Conservation (phyloP, 1,139 yeast genomes). For the Sugiyamaella novakii region DNA sequence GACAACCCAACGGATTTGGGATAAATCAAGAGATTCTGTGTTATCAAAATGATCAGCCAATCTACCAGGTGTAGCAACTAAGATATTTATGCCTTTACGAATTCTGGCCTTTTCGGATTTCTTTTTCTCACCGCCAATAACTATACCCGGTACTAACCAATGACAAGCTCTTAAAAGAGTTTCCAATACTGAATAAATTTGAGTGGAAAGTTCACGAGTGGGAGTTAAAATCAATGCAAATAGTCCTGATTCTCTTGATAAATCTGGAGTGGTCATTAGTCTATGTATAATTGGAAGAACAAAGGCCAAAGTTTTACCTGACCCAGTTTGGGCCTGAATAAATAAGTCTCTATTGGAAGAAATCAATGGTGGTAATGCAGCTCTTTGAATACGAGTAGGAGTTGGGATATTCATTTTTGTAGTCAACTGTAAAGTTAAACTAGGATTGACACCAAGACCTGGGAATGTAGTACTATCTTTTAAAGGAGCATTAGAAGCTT, state of each 20-base stretch:
- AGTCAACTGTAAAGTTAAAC: constrained; percentile 56
- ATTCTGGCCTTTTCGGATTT: constrained; percentile 89
- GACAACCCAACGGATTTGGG: constrained; percentile 78
- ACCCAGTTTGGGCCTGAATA: constrained; percentile 94
- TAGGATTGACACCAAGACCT: constrained; percentile 67
- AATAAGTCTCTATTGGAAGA: constrained; percentile 62
- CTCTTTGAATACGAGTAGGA: constrained; percentile 86
- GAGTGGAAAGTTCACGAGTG: constrained; percentile 92
- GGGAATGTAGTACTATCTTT: constrained; percentile 67
- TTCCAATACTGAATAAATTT: constrained; percentile 80
- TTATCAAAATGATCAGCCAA: constrained; percentile 90
- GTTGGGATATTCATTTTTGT: constrained; percentile 60
- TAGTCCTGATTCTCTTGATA: constrained; percentile 76
- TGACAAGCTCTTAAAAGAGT: constrained; percentile 64
- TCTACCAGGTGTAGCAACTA: constrained; percentile 93
- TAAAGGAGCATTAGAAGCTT: constrained; percentile 86
- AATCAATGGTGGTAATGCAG: constrained; percentile 73
- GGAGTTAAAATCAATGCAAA: constrained; percentile 89
- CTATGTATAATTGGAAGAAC: constrained; percentile 77
- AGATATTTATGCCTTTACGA: constrained; percentile 83
- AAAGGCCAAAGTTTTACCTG: constrained; percentile 90
- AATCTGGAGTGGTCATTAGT: constrained; percentile 57
- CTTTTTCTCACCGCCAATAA: constrained; percentile 93
- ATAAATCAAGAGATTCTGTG: constrained; percentile 70
- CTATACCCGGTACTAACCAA: constrained; percentile 86